A percentile compares a stretch with the other conserved stretches of the same genome.
Conservation (phyloP, 2,329 filamentous ascomycete genomes). For the Diaporthe sp. region DNA sequence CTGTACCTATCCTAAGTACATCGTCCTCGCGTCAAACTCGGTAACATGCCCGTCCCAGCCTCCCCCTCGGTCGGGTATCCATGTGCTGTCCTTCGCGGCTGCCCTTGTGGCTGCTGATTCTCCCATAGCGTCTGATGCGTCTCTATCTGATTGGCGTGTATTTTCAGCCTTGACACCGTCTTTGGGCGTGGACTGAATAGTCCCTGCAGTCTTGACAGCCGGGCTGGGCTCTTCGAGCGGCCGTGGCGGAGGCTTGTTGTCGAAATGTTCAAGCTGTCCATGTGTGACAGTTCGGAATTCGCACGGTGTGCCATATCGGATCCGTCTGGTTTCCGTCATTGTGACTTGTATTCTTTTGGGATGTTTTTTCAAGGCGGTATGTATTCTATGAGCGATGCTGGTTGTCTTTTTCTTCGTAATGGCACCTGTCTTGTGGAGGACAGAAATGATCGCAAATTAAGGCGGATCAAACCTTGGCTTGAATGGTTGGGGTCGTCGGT, state of each 20-base stretch:
- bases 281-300: constrained; percentile 5
- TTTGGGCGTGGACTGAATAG: background rate
- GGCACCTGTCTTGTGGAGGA: background rate
- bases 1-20: background rate
- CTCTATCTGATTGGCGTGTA: background rate
- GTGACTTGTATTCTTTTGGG: background rate
- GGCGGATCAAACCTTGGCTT: background rate
- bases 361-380: background rate
- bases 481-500: background rate
- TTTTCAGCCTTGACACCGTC: background rate
- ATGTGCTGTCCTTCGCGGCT: background rate
- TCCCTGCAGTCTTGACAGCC: background rate
- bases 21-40: background rate
- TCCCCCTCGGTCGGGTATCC: background rate
- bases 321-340: constrained; percentile 8
- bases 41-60: background rate
- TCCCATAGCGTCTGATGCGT: background rate
- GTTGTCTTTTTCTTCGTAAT: background rate
- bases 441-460: background rate
- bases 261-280: constrained; percentile 19
- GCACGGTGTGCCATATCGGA: constrained; percentile 3
- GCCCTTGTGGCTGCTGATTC: background rate
- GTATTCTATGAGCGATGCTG: background rate
- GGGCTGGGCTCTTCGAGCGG: background rate
- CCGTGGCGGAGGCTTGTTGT: constrained; percentile 19